Conservation (phyloP, 495 filamentous ascomycete species). For the Penicillium ochrochloron region DNA sequence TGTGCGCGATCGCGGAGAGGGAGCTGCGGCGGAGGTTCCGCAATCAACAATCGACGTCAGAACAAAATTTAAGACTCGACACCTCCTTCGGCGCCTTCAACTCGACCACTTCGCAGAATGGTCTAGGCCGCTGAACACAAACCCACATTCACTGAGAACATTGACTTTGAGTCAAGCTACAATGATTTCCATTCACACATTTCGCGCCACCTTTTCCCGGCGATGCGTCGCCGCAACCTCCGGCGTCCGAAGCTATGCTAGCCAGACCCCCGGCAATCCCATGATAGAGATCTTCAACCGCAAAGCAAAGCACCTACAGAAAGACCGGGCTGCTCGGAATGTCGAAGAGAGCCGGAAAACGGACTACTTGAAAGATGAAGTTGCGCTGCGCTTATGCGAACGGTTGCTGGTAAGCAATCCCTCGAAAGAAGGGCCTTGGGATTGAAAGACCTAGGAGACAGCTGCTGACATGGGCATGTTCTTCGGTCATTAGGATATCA, state of each 20-base stretch:
- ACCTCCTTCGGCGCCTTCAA: conserved; percentile 16
- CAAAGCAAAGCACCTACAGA: conserved; percentile 83
- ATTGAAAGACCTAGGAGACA: neutral
- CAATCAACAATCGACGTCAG: conserved; percentile 43
- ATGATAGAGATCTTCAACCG: conserved; percentile 90
- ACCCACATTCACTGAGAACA: neutral
- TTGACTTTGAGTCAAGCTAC: conserved; percentile 3
- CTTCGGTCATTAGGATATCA: conserved; percentile 71
- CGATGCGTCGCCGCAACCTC: conserved; percentile 21
- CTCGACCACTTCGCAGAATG: conserved; percentile 16
- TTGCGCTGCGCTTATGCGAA: conserved; percentile 83
- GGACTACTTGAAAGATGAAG: conserved; percentile 92
- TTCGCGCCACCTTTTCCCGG: conserved; percentile 31
- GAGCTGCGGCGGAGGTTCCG: conserved; percentile 36
- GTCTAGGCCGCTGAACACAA: conserved; percentile 5
- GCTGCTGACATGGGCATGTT: conserved; percentile 16
- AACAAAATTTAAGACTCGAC: conserved; percentile 29
- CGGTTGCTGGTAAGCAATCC: conserved; percentile 69
- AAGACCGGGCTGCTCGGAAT: conserved; percentile 78
- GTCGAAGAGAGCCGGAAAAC: conserved; percentile 72
- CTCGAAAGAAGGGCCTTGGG: conserved; percentile 8
- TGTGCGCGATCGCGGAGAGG: conserved; percentile 28
- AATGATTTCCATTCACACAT: conserved; percentile 37
- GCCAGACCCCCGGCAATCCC: conserved; percentile 74
- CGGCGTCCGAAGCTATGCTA: conserved; percentile 65